Evolutionary conservation across 768 basidiomycete species (phyloP).

Genomic region (Leccinum variicolor): DNA sequence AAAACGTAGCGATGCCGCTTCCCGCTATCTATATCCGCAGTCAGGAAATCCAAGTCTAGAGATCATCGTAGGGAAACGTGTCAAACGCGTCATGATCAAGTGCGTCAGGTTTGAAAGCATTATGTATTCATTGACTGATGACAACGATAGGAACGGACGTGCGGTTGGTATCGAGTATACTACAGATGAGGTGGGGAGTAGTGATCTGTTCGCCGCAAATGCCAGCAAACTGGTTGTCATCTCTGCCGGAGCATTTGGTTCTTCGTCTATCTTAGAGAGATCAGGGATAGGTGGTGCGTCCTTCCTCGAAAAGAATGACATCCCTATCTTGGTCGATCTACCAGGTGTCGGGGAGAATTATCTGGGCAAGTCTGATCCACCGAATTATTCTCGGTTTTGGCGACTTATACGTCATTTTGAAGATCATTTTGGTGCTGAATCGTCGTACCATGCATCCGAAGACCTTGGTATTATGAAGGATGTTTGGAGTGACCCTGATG

Average conservation of each 20-base stretch:
- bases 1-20: conserved; percentile 27
- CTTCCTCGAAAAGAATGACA: conserved; percentile 45
- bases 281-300: conserved; percentile 62
- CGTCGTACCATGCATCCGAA: neutral
- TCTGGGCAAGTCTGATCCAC: conserved; percentile 35
- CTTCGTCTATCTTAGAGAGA: conserved; percentile 52
- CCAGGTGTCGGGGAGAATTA: conserved; percentile 12
- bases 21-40: conserved; percentile 34
- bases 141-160: conserved; percentile 24
- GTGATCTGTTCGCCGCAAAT: conserved; percentile 13
- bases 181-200: conserved; percentile 2
- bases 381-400: neutral
- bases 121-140: neutral
- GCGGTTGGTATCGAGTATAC: conserved; percentile 37
- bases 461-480: neutral
- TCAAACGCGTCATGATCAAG: neutral
- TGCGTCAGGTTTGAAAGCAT: neutral
- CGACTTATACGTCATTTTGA: neutral
- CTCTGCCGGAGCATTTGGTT: conserved; percentile 52
- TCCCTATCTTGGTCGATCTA: conserved; percentile 32
- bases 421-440: neutral
- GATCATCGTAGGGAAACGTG: conserved; percentile 24
- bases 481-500: neutral
- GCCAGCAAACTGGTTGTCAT: conserved; percentile 42
- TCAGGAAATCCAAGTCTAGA: conserved; percentile 28